Evolutionary conservation across 495 filamentous ascomycete species (phyloP).

Genomic region (Penicillium pulvis): DNA sequence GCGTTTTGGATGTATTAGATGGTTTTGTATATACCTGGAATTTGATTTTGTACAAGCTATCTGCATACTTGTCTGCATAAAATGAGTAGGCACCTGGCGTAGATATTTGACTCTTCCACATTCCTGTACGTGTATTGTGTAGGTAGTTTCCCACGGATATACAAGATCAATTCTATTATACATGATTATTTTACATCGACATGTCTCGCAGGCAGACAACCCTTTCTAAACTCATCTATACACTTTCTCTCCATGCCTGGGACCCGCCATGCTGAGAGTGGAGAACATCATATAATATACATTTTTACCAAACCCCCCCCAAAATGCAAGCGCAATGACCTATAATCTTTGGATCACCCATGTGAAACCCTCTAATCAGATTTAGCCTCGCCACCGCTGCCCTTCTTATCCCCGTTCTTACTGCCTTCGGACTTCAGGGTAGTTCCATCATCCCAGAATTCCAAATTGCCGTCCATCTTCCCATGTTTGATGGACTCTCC

Average conservation of each 20-base stretch:
- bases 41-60: constrained; percentile 10
- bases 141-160: background rate
- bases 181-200: constrained; percentile 17
- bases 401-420: constrained; percentile 6
- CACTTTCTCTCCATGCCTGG: constrained; percentile 22
- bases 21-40: constrained; percentile 20
- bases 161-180: constrained; percentile 11
- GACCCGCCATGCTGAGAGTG: constrained; percentile 34
- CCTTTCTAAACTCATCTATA: constrained; percentile 1
- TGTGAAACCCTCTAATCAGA: background rate
- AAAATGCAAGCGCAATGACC: background rate
- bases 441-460: constrained; percentile 70
- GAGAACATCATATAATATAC: constrained; percentile 24
- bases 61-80: background rate
- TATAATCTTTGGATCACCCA: background rate
- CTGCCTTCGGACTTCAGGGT: constrained; percentile 24
- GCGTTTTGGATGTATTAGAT: constrained; percentile 24
- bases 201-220: constrained; percentile 9
- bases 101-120: too few relatives aligned
- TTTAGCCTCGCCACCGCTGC: background rate
- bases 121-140: too few relatives aligned
- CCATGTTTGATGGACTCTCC: constrained; percentile 38
- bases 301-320: constrained; percentile 1
- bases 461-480: constrained; percentile 57
- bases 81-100: background rate